Evolutionary conservation across 306 rosid species (phyloP).

Genomic region (Cucurbita moschata): DNA sequence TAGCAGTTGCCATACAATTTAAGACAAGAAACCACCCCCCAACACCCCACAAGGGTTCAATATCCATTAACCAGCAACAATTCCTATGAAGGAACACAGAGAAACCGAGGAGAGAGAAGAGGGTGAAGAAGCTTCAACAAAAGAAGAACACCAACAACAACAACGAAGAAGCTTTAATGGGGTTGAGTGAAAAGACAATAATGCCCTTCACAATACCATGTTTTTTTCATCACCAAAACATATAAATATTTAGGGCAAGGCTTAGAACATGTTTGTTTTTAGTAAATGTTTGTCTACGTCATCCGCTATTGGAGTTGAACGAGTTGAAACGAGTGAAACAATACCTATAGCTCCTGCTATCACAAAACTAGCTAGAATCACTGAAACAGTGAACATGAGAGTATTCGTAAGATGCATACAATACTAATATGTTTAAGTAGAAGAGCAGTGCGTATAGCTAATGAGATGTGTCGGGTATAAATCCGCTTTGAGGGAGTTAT

Average conservation of each 20-base stretch:
- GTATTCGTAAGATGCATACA: too few species aligned
- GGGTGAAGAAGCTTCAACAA: constrained; percentile 61
- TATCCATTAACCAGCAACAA: constrained; percentile 94
- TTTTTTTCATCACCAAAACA: background rate
- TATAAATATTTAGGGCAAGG: background rate
- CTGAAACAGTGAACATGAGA: too few species aligned
- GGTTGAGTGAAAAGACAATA: constrained; percentile 24
- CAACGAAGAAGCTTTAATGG: constrained; percentile 20
- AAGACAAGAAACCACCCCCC: constrained; percentile 96
- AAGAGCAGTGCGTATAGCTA: too few species aligned
- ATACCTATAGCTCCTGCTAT: too few species aligned
- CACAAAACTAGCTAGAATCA: too few species aligned
- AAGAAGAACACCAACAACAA: background rate
- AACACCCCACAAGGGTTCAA: constrained; percentile 92
- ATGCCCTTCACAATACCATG: constrained; percentile 14
- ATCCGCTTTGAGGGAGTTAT: background rate
- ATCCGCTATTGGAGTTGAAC: background rate
- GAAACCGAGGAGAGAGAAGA: background rate
- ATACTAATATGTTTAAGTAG: too few species aligned
- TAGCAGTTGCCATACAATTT: constrained; percentile 77
- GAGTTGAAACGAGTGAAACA: too few species aligned
- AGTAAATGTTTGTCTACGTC: background rate
- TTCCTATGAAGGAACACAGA: constrained; percentile 26
- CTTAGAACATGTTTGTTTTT: background rate
- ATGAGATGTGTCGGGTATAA: too few species aligned